phyloP scores from a whole-genome alignment of 768 basidiomycete genomes.

The Lentinula raphanica region DNA sequence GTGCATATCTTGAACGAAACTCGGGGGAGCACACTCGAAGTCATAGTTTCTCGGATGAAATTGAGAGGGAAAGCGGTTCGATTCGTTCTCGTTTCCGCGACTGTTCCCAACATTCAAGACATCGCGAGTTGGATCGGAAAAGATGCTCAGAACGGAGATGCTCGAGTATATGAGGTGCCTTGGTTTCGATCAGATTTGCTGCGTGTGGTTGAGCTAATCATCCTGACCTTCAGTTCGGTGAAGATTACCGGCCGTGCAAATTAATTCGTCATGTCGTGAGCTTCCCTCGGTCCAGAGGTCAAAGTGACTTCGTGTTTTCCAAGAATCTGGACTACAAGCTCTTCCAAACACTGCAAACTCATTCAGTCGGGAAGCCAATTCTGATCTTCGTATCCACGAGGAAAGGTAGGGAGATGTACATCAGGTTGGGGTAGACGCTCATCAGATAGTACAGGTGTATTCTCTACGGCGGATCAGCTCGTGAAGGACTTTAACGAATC shows the following conservation, averaged over 20 bases:
- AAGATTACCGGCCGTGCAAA: slow-evolving; percentile 86
- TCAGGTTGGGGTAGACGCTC: too few relatives aligned
- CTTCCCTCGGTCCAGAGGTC: slow-evolving; percentile 51
- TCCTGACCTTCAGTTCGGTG: slow-evolving; percentile 65
- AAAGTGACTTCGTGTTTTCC: slow-evolving; percentile 78
- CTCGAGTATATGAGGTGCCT: slow-evolving; percentile 63
- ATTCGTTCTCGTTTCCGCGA: slow-evolving; percentile 89
- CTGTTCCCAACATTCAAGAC: slow-evolving; percentile 89
- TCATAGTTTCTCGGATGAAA: slow-evolving; percentile 93
- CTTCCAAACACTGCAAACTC: slow-evolving; percentile 64
- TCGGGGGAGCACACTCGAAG: slow-evolving; percentile 90
- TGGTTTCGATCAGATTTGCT: neutral
- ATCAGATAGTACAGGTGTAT: slow-evolving; percentile 35
- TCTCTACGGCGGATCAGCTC: slow-evolving; percentile 73
- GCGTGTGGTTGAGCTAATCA: neutral
- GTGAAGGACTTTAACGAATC: slow-evolving; percentile 63
- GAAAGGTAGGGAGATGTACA: slow-evolving; percentile 65
- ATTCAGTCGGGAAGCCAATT: slow-evolving; percentile 77
- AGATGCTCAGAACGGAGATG: slow-evolving; percentile 33
- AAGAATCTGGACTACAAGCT: slow-evolving; percentile 68
- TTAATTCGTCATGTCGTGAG: slow-evolving; percentile 71
- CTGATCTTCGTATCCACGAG: slow-evolving; percentile 87
- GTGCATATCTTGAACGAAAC: slow-evolving; percentile 90
- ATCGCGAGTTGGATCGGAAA: slow-evolving; percentile 82
- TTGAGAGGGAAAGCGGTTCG: slow-evolving; percentile 62